Percentiles rank a stretch among this genome's conserved stretches.
Conservation (phyloP, 2,329 filamentous ascomycete species). For the Diaporthe citriasiana region DNA sequence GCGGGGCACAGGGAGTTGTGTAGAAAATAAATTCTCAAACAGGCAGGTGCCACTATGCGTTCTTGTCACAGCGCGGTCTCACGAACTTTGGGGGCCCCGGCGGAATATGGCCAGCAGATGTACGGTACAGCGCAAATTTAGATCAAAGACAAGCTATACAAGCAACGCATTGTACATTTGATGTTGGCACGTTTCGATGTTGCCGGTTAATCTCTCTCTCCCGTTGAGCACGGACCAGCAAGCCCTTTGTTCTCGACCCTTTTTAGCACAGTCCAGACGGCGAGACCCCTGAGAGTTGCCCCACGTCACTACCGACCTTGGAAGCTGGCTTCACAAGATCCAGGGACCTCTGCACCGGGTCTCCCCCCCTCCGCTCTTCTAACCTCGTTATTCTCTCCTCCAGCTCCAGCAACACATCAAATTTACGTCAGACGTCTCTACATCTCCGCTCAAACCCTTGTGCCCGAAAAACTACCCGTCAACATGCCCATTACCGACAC, state of each 20-base stretch:
- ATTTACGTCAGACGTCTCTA: slow-evolving; percentile 1
- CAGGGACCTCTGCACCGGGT: slow-evolving; percentile 28
- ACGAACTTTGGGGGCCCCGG: neutral
- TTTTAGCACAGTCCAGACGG: neutral
- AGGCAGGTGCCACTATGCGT: slow-evolving; percentile 9
- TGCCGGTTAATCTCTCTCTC: neutral
- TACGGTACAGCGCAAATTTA: neutral
- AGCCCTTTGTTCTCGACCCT: slow-evolving; percentile 33
- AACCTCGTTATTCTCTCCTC: slow-evolving; percentile 13
- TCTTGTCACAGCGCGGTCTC: slow-evolving; percentile 15
- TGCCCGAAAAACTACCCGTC: neutral
- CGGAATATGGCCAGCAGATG: neutral
- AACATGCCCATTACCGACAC: slow-evolving; percentile 44
- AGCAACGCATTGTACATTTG: neutral
- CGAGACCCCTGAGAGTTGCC: slow-evolving; percentile 32
- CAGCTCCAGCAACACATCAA: neutral
- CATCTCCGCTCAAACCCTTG: neutral
- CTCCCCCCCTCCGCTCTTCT: slow-evolving; percentile 4
- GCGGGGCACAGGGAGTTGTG: neutral
- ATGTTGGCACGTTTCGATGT: slow-evolving; percentile 5
- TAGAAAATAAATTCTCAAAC: neutral
- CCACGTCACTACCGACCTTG: slow-evolving; percentile 38
- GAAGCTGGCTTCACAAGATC: slow-evolving; percentile 30
- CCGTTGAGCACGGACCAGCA: slow-evolving; percentile 27
- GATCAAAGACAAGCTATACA: neutral